Conservation (phyloP, 345 rosid species). For the Camelina sativa region DNA sequence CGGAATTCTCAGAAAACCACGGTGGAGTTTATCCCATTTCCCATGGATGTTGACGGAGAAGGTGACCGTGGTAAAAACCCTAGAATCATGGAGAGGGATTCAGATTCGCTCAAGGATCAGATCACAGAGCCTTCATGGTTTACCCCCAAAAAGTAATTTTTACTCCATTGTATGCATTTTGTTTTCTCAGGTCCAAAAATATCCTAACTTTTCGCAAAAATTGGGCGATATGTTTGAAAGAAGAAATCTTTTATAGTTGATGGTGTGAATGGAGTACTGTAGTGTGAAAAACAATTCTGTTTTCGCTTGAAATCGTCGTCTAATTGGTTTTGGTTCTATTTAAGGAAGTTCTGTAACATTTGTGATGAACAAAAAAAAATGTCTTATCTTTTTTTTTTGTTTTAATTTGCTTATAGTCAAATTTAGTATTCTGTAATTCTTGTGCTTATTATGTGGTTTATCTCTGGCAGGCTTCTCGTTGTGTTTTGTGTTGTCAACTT, state of each 20-base stretch:
- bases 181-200: conserved; percentile 16
- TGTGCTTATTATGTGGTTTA: background rate
- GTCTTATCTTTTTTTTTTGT: too few relatives aligned
- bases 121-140: conserved; percentile 73
- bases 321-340: background rate
- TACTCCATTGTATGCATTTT: background rate
- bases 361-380: too few relatives aligned
- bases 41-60: conserved; percentile 37
- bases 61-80: conserved; percentile 44
- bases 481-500: conserved; percentile 85
- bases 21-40: background rate
- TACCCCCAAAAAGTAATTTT: conserved; percentile 65
- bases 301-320: background rate
- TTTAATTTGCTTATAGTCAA: background rate
- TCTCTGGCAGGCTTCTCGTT: conserved; percentile 71
- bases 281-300: background rate
- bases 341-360: conserved; percentile 7
- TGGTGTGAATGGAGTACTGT: conserved; percentile 1
- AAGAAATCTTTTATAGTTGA: conserved; percentile 21
- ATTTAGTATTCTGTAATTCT: background rate
- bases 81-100: conserved; percentile 44
- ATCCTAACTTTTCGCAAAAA: background rate
- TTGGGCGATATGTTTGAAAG: background rate
- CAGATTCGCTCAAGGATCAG: conserved; percentile 42
- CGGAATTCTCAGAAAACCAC: conserved; percentile 6